Conservation (phyloP, 768 basidiomycete species). For the Tylopilus rubrobrunneus region DNA sequence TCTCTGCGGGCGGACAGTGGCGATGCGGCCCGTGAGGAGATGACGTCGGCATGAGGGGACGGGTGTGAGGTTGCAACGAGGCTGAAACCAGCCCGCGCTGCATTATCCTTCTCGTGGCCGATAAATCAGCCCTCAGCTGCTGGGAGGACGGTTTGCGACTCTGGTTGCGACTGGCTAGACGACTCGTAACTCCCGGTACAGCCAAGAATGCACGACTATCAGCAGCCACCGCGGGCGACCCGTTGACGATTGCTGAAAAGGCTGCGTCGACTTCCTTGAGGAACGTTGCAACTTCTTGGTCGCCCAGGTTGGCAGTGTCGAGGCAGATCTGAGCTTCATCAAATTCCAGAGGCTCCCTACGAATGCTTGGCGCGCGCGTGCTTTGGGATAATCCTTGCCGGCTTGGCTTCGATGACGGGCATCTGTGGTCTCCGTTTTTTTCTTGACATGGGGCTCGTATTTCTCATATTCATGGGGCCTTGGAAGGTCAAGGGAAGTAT, state of each 20-base stretch:
- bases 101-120: slow-evolving; percentile 27
- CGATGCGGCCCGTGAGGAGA: slow-evolving; percentile 21
- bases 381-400: slow-evolving; percentile 22
- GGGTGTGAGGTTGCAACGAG: slow-evolving; percentile 28
- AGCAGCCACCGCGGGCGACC: slow-evolving; percentile 27
- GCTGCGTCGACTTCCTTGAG: slow-evolving; percentile 31
- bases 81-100: slow-evolving; percentile 28
- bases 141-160: slow-evolving; percentile 30
- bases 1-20: slow-evolving; percentile 21
- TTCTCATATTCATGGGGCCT: slow-evolving; percentile 21
- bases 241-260: slow-evolving; percentile 21
- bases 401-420: slow-evolving; percentile 23
- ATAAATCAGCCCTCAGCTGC: slow-evolving; percentile 28
- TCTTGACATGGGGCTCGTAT: slow-evolving; percentile 25
- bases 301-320: slow-evolving; percentile 27
- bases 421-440: slow-evolving; percentile 19
- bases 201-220: slow-evolving; percentile 30
- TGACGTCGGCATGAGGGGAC: slow-evolving; percentile 22
- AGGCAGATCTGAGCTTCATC: slow-evolving; percentile 31
- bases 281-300: slow-evolving; percentile 31
- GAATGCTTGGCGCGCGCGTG: slow-evolving; percentile 26
- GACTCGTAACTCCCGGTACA: slow-evolving; percentile 24
- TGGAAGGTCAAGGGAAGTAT: slow-evolving; percentile 30
- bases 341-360: slow-evolving; percentile 27
- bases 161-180: slow-evolving; percentile 25